These are phyloP conservation scores for Dipteronia dyeriana DNA, from an alignment of 345 rosid genomes.

Conservation along the genomic window DNA sequence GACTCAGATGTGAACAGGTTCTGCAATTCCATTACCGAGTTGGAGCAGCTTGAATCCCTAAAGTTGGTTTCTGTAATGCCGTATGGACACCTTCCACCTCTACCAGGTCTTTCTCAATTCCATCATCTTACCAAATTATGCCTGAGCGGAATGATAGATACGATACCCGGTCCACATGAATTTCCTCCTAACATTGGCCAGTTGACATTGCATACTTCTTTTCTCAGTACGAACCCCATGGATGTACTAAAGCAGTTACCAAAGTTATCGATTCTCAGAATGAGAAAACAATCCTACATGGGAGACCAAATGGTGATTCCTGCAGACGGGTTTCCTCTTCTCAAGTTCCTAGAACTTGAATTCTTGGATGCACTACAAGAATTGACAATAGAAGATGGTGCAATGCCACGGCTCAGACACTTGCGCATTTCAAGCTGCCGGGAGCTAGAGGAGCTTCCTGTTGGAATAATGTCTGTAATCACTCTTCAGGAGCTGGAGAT, in stretches of 20 bases:
- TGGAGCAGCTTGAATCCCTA: conserved; percentile 25
- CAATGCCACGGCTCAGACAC: conserved; percentile 14
- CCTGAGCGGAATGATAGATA: conserved; percentile 9
- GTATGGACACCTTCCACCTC: conserved; percentile 4
- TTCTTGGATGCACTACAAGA: conserved; percentile 18
- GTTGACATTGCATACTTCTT: neutral
- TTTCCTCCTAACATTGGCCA: conserved; percentile 14
- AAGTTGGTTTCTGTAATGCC: neutral
- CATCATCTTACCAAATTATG: conserved; percentile 23
- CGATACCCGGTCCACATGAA: neutral
- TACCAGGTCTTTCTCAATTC: neutral
- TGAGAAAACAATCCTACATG: neutral
- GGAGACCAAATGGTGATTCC: conserved; percentile 1
- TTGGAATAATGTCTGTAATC: neutral
- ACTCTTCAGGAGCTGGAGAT: conserved; percentile 21
- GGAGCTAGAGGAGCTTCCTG: conserved; percentile 19
- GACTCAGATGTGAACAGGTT: neutral
- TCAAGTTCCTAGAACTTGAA: neutral
- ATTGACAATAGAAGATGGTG: conserved; percentile 18
- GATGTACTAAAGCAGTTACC: neutral
- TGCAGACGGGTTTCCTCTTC: conserved; percentile 14
- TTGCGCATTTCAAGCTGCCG: conserved; percentile 19
- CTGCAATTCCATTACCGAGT: conserved; percentile 15
- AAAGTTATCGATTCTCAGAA: neutral
- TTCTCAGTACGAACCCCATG: conserved; percentile 13